A percentile compares a stretch with the other conserved stretches of the same genome.
Evolutionary conservation across 176 grass and related monocot species (phyloP).

Genomic region (Canna indica): DNA sequence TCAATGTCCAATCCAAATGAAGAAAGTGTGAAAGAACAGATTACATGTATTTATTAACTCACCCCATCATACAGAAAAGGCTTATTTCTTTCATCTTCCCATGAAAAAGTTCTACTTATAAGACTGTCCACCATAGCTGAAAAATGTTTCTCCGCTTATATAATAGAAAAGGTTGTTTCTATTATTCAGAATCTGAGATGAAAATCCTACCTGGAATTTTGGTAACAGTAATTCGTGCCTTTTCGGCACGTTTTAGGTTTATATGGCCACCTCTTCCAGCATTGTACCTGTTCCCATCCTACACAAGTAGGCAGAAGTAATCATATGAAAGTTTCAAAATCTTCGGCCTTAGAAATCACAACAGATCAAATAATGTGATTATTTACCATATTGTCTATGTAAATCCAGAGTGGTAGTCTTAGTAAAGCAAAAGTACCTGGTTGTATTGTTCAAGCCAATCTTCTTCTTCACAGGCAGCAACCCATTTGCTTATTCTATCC

Average conservation of each 20-base stretch:
- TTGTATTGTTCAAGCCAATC: slow-evolving; percentile 97
- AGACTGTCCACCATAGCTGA: slow-evolving; percentile 84
- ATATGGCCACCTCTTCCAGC: slow-evolving; percentile 88
- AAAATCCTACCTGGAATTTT: slow-evolving; percentile 69
- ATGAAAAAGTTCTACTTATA: slow-evolving; percentile 65
- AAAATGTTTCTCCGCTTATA: slow-evolving; percentile 9
- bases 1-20: not conserved
- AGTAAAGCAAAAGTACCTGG: slow-evolving; percentile 36
- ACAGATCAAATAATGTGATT: no score
- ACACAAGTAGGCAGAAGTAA: not conserved
- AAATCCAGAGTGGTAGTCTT: not conserved
- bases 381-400: not conserved
- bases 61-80: slow-evolving; percentile 95
- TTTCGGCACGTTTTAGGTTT: slow-evolving; percentile 87
- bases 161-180: not conserved
- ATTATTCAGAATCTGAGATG: not conserved
- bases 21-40: not conserved
- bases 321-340: no score
- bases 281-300: slow-evolving; percentile 85
- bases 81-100: slow-evolving; percentile 81
- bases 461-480: slow-evolving; percentile 86
- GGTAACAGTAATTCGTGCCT: slow-evolving; percentile 57
- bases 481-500: slow-evolving; percentile 90
- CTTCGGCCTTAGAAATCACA: no score
- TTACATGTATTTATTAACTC: slow-evolving; percentile 7